Base-by-base conservation (phyloP, 1,284 basidiomycete genomes). In the Gymnopus androsaceus region DNA sequence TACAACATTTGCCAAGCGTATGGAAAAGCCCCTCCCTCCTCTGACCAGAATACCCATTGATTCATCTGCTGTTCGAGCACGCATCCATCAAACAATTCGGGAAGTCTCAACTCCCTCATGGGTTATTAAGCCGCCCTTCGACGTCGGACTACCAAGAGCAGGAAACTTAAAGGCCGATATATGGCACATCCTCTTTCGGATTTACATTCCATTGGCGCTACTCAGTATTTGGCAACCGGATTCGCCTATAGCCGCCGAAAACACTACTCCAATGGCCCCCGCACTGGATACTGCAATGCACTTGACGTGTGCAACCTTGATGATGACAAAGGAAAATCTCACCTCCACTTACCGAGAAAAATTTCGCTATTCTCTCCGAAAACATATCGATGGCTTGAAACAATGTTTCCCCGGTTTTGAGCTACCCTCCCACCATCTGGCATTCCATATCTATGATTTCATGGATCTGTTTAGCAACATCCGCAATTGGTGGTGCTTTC, bases 171-270 rank as follows among this genome's bases (percentile, higher is more conserved):
- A 53, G 41, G 51, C 51, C 8, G 51, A 41, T n/a, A n/a, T 31
- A 1, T 52, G 51, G 51, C 37, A 40, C 15, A 42, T 19, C 17
- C 23, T 52, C 9, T 53, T 36, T 21, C 2, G 41, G 0, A 33
- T 53, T 1, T 41, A 44, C 17, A 27, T 53, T 21, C 51, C 28
- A 6, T 30, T 53, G 1, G 51, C 51, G 1, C 33, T 53, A 21
- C 14, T 53, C 30, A 53, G 51, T 36, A 40, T 53, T 12, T 53
- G 51, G 51, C n/a, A 45, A 23, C 31, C 12, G n/a, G 38, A 46
- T 3, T 53, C 51, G 9, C 51, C 51, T 4, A 2, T 36, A 9
- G 31, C 28, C 3, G 38, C 41, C 1, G 42, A 9, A 21, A 33
- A 53, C 23, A 28, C 31, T 1, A 25, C 19, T n/a, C 11, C 9